phyloP scores from a whole-genome alignment of 306 rosid species.

The Urtica urens region DNA sequence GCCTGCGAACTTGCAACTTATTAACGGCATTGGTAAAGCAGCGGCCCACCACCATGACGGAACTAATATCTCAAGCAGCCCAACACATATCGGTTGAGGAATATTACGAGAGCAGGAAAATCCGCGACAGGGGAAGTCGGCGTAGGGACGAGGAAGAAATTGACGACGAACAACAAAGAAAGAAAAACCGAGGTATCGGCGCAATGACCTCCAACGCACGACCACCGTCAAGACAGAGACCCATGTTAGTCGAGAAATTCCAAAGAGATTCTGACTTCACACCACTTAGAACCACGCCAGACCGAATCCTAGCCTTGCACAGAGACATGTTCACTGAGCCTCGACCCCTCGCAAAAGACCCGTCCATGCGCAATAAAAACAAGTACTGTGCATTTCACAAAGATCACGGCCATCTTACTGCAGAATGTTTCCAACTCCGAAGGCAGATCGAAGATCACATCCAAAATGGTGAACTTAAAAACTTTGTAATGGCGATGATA shows the following conservation, averaged over 20 bases:
- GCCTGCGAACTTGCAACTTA: background rate
- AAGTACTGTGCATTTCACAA: background rate
- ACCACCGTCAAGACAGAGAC: background rate
- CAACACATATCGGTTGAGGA: background rate
- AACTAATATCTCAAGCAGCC: background rate
- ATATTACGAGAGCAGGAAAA: background rate
- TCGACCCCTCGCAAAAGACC: too few relatives aligned
- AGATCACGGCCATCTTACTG: background rate
- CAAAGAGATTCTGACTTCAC: background rate
- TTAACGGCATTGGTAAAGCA: background rate
- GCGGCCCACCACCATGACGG: background rate
- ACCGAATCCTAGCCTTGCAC: background rate
- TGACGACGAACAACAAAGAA: background rate
- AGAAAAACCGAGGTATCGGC: background rate
- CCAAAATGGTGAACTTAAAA: background rate
- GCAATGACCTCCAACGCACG: background rate
- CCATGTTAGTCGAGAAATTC: background rate
- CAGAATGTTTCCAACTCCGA: background rate
- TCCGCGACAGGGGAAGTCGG: background rate
- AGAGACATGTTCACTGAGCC: background rate
- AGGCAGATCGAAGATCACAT: background rate
- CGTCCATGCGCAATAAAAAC: too few relatives aligned
- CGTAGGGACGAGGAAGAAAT: background rate
- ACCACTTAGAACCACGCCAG: background rate
- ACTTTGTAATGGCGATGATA: background rate